Evolutionary conservation across 495 filamentous ascomycete genomes (phyloP), one percentile per base, ranked within the genome.

Genomic region (Chaetomium cochliodes): DNA sequence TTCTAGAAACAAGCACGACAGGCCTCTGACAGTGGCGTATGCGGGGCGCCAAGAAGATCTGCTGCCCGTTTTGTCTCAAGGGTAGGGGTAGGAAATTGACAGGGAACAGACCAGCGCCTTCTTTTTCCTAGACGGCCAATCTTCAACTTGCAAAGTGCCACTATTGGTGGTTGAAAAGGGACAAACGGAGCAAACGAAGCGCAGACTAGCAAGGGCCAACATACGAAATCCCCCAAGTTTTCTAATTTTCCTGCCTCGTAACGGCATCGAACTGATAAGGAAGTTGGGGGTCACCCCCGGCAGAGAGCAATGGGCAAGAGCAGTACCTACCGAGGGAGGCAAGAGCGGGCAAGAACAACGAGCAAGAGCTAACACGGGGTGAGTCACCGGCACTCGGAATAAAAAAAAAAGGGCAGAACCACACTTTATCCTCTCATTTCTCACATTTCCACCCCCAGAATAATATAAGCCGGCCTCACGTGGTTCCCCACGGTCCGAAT

Each of bases 401-500:
- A 8, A 9, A 12, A 47, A 16, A 42, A 39, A 28, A 30, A 51
- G 5, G 28, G 33, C 8, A 9, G 51, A 33, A 30, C 51, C 51
- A 54, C 25, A 28, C 25, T 53, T 28, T 15, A 30, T 37, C 33
- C 33, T 37, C 33, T 37, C 23, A 53, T 44, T 41, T 57, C 52
- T 57, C 53, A 57, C 54, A 37, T 58, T 51, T 22, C 30, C 28
- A 49, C 46, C 28, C 25, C 25, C 33, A 22, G 20, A 62, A 26
- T 5, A 39, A n/a, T n/a, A 58, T 44, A 20, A 15, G 30, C 33
- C 20, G 63, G 63, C 22, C 57, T 26, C 56, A 55, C 63, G 63
- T 65, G 63, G 63, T 57, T 60, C 57, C 23, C 61, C 52, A 56
- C 61, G 20, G 41, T 39, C 52, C 52, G 37, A 53, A 16, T 44